Percentiles rank a stretch among this genome's conserved stretches.
Evolutionary conservation across 441 rosid species (phyloP).

Genomic region (Codiaeum variegatum): DNA sequence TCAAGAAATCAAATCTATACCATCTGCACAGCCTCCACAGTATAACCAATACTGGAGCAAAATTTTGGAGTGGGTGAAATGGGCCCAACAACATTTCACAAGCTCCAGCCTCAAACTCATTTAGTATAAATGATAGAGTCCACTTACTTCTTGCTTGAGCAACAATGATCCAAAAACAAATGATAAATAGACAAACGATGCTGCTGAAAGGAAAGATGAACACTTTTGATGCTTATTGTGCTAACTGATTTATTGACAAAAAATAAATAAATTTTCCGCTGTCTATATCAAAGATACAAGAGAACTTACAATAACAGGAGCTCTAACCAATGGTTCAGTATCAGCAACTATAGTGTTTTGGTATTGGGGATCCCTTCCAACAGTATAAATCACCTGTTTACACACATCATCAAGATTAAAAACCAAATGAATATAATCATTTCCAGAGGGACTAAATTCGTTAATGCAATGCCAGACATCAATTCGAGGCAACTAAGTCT

Average conservation of each 20-base stretch:
- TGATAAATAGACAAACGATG: not conserved
- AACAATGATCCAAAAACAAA: not conserved
- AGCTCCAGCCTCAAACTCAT: not conserved
- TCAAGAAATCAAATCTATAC: not conserved
- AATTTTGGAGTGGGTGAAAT: not conserved
- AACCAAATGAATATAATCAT: conserved; percentile 5
- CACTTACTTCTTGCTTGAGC: conserved; percentile 11
- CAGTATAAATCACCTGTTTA: conserved; percentile 74
- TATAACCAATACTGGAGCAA: not conserved
- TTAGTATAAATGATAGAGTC: not conserved
- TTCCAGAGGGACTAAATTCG: not conserved
- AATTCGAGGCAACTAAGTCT: not conserved
- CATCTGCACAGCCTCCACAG: not conserved
- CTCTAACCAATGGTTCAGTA: conserved; percentile 50
- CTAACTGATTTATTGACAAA: not conserved
- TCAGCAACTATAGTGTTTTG: conserved; percentile 64
- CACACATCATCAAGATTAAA: conserved; percentile 24
- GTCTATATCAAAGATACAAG: conserved; percentile 11
- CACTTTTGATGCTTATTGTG: not conserved
- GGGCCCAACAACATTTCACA: not conserved
- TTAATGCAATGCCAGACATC: not conserved
- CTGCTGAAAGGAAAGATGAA: not conserved
- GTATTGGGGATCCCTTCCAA: conserved; percentile 70
- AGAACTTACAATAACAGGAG: conserved; percentile 78
- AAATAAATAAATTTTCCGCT: conserved; percentile 7